These are phyloP conservation scores for Cutaneotrichosporon mucoides DNA, from an alignment of 1,284 basidiomycete species.

Conservation along the genomic window DNA sequence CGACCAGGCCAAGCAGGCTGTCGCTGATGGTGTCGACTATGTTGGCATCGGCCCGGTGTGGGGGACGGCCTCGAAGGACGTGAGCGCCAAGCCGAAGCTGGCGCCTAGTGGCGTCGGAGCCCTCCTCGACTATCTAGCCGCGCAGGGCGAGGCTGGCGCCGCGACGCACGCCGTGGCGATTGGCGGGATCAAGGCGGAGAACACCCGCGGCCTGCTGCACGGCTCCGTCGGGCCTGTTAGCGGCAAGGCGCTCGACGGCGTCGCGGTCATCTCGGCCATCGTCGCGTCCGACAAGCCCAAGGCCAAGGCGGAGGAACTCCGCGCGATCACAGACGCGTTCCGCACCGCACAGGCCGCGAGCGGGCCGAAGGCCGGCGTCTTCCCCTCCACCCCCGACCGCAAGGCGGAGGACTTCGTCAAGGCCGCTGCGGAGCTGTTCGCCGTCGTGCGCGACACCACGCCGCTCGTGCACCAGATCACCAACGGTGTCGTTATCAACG, in stretches of 20 bases:
- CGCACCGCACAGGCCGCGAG: no score
- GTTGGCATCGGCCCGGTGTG: conserved; percentile 80
- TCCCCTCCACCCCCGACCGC: conserved; percentile 3
- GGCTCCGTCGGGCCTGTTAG: conserved; percentile 61
- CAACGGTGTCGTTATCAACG: conserved; percentile 82
- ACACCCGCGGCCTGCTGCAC: conserved; percentile 67
- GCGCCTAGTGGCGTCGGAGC: conserved; percentile 63
- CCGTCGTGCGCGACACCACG: conserved; percentile 54
- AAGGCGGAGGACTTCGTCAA: conserved; percentile 42
- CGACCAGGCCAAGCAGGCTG: conserved; percentile 57
- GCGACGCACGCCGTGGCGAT: conserved; percentile 72
- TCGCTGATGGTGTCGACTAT: conserved; percentile 67
- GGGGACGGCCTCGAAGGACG: conserved; percentile 68
- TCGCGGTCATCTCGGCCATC: conserved; percentile 90
- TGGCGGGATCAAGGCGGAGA: conserved; percentile 75
- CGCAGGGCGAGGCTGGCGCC: conserved; percentile 49
- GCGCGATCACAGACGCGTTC: conserved; percentile 42
- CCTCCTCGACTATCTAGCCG: conserved; percentile 61
- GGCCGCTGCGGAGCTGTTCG: conserved; percentile 54
- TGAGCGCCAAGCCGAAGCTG: conserved; percentile 55
- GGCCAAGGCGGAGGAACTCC: conserved; percentile 54
- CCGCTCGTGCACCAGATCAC: conserved; percentile 89
- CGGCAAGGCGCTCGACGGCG: conserved; percentile 62
- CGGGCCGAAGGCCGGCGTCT: conserved; percentile 6
- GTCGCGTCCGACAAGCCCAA: conserved; percentile 64